Conservation (phyloP, 169 alveolate species). For the Miamiensis avidus region DNA sequence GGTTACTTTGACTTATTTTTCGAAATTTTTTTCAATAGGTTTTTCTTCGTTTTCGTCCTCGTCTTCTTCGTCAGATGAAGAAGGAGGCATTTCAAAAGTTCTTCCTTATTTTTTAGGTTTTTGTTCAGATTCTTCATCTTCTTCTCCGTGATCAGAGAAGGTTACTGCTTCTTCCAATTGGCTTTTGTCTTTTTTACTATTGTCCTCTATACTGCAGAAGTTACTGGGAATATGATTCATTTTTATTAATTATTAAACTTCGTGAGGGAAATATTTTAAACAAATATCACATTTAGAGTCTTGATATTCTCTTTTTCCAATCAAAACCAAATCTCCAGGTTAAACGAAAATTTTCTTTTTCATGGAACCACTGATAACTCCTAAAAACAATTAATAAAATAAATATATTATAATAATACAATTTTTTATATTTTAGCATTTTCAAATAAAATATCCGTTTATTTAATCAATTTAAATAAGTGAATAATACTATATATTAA, state of each 20-base stretch:
- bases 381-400: no score
- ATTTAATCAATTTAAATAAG: no score
- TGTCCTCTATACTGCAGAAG: background rate
- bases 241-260: background rate
- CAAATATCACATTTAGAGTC: background rate
- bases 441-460: no score
- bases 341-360: background rate
- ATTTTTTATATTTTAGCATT: no score
- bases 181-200: background rate
- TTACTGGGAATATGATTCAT: background rate
- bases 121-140: background rate
- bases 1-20: background rate
- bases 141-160: background rate
- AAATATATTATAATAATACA: background rate
- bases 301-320: background rate
- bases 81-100: background rate
- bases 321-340: background rate
- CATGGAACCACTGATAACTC: background rate
- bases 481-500: no score
- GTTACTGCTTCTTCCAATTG: background rate
- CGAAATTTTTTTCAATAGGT: background rate
- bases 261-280: background rate
- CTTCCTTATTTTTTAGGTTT: no score
- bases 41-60: background rate
- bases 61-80: background rate